Base-by-base conservation (phyloP, 179 eudicot species). In the Drosera spatulata region DNA sequence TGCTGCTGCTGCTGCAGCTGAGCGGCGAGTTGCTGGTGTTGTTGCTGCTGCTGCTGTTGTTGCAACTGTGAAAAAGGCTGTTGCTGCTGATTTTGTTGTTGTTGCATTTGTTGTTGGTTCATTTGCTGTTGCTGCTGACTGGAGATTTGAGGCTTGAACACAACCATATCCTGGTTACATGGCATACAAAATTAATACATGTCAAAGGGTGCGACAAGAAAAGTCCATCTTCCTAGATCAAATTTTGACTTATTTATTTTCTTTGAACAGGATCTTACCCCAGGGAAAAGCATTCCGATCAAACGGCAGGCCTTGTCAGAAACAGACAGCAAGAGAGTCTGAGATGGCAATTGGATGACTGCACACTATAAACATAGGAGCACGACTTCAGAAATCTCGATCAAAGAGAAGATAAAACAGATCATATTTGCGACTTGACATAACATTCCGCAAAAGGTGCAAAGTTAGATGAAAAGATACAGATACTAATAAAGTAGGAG, bases 281-380 rank as follows among this genome's bases (percentile, higher is more conserved):
- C 95, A 48, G 96, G 99, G 41, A 94, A 83, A 82, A 94, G 95
- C 99, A 91, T 85, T 74, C 99, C 99, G 73, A 94, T 85, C 73
- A 94, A 74, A 66, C 96, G 96, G 77, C 84, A 83, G 22, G 97
- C 89, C 74, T 87, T 94, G 71, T 94, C 99, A n/a, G 99, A 87
- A 60, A 85, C 96, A 11, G 99, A 90, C 50, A 94, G 75, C 68
- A 94, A 78, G 73, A 94, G 67, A 7, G 99, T 94, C 69, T 94
- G 99, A 38, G 91, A 81, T 12, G 97, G 97, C 70, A 93, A 66
- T 68, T 81, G 93, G 66, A 89, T 80, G 39, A 89, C 95, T 70
- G 95, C 96, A 74, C 99, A 94, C 99, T 94, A 64, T 55, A 65
- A 33, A 75, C 43, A 53, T 13, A 69, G 42, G 57, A 60, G 47